A percentile compares a stretch with the other conserved stretches of the same genome.
Conservation (phyloP, 2,329 filamentous ascomycete genomes). For the Xylariaceae sp. region DNA sequence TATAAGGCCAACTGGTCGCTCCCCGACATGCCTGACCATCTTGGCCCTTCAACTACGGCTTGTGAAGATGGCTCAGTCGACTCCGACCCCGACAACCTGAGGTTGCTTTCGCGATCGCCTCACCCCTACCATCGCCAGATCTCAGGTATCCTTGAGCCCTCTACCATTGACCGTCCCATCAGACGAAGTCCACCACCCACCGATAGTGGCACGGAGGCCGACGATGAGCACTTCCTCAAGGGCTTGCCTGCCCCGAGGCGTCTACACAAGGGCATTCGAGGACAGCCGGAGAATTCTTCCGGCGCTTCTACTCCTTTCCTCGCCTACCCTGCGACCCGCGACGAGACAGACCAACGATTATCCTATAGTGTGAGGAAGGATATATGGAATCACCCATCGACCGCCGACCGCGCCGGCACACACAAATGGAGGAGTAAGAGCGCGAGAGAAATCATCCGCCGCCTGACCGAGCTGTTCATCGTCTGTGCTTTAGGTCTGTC, state of each 20-base stretch:
- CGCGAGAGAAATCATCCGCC: constrained; percentile 47
- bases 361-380: constrained; percentile 23
- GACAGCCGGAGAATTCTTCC: constrained; percentile 49
- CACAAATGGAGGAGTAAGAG: constrained; percentile 41
- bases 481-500: constrained; percentile 45
- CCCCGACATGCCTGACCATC: constrained; percentile 45
- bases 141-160: constrained; percentile 49
- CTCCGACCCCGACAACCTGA: constrained; percentile 36
- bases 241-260: constrained; percentile 77
- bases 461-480: constrained; percentile 48
- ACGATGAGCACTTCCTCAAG: constrained; percentile 86
- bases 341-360: constrained; percentile 35
- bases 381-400: constrained; percentile 11
- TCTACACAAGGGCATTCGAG: constrained; percentile 72
- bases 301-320: constrained; percentile 50
- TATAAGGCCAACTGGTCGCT: constrained; percentile 21
- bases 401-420: constrained; percentile 22
- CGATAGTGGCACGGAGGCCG: constrained; percentile 90
- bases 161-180: constrained; percentile 38
- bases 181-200: constrained; percentile 60
- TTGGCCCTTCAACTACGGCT: constrained; percentile 34
- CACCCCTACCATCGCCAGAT: constrained; percentile 61
- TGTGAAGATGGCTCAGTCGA: constrained; percentile 26
- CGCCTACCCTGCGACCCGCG: constrained; percentile 40
- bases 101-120: constrained; percentile 55